Evolutionary conservation across 2,329 filamentous ascomycete species (phyloP), one percentile per base, ranked within the genome.

Genomic region (Curvularia verruculosa): DNA sequence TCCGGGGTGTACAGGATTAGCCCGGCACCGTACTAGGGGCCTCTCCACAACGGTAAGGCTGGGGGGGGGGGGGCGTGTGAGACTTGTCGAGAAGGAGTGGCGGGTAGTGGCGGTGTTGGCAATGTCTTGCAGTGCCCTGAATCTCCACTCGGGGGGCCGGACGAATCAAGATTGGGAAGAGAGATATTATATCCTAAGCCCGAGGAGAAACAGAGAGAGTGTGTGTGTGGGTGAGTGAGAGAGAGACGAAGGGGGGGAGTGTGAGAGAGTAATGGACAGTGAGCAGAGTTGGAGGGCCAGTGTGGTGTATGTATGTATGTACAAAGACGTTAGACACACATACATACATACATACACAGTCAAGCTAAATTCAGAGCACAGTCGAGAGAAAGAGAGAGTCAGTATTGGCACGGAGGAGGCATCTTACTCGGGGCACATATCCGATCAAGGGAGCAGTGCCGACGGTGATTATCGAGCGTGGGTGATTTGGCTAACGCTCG

Each of bases 1-100:
- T 63, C 67, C 66, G 60, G 67, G 67, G 67, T 63, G 63, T 65
- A 68, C 58, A 69, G 67, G 62, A 65, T 68, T 75, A 72, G 72
- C 66, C 59, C 62, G 60, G 61, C 59, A 64, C 61, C 55, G 65
- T 68, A 62, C 65, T 68, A 66, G 64, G 68, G 60, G 61, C 53
- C 55, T 67, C 64, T 67, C 69, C 69, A 68, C 64, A 67, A 59
- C 70, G 50, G 67, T 73, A 75, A 76, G 73, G 72, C 73, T 75
- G 72, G 71, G 65, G 64, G 72, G 71, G 74, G 72, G 71, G 65
- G 64, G 72, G 71, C 63, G 63, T 50, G 56, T 65, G 61, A 56
- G 60, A 62, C 52, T 54, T 53, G 67, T 71, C 62, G 61, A 59
- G 65, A 60, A 63, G 59, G 63, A 61, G 72, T 75, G 70, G 73